Base-by-base conservation (phyloP, 1,284 basidiomycete genomes). In the Pseudozyma sp. region DNA sequence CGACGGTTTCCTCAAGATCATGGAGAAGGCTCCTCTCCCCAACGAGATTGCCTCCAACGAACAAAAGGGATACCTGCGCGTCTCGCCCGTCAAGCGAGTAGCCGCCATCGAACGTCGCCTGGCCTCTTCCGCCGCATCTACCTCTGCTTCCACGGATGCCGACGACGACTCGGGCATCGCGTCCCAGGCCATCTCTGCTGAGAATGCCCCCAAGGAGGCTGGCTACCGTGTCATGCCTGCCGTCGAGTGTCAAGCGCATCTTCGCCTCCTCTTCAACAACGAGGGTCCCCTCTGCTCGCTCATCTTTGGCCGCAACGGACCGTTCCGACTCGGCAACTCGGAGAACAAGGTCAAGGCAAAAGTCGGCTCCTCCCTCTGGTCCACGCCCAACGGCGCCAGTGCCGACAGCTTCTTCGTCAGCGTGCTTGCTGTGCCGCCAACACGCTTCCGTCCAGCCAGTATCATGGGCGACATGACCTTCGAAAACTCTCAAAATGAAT, bases 391-490 rank as follows among this genome's bases (percentile, higher is more conserved):
- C 40, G 80, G 77, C 39, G 92, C 92, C 30, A 92, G 91, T 45
- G 92, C 94, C 48, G 95, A 97, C 84, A 94, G 97, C 89, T 99
- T 99, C 86, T 99, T 99, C 88, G 88, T 99, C 87, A 93, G 96
- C 40, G 94, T 93, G 56, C 84, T 99, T 34, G 90, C 94, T 33
- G 92, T 99, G 37, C 89, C 95, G 24, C 97, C 97, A 24, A 97
- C 94, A 8, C 92, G 96, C 45, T 99, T 98, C 88, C 90, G 97
- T 46, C 97, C 97, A 1, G 92, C 97, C 3, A 90, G 93, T 14
- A 92, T 91, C 81, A 90, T 99, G 91, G 93, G 91, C 55, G 97
- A 97, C 72, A 91, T 90, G 68, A 88, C 96, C 1, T 97, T 98
- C 82, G 97, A 99, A 84, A 95, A 98, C 85, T 90, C 94, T 1